Evolutionary conservation across 106 monocot genomes (phyloP), one percentile per base, ranked within the genome.

Genomic region (Chionographis japonica): DNA sequence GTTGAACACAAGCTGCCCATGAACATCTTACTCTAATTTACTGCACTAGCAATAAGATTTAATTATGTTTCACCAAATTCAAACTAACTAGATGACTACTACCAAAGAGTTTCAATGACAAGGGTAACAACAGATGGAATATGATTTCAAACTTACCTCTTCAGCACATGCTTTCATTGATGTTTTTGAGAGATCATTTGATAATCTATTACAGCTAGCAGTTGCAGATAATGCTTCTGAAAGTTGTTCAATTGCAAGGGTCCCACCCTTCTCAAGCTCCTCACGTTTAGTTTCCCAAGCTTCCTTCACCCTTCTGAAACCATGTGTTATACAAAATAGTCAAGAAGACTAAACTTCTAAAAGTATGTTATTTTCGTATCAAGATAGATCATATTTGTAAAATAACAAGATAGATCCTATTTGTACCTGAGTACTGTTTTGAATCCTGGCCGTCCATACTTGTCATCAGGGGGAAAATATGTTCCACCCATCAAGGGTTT

Each of bases 401-500:
- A 27, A 37, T n/a, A 65, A 14, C 6, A 65, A 62, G 38, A 65
- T 18, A 54, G 2, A 74, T 41, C 46, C 41, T 65, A 10, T 37
- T 74, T 52, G 39, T 40, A 86, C 91, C 95, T 91, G 43, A 95
- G 80, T 12, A 92, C 68, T 63, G 91, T 92, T 75, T 86, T 95
- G 67, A 95, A 92, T 56, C 95, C 95, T 63, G 88, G 82, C 27
- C 84, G 75, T n/a, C 91, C 91, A 86, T 85, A 89, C 12, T 84
- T 92, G 63, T 95, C 95, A 75, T 95, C 91, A 66, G 95, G 95
- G 2, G 95, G 91, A 40, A 95, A 95, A 70, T 95, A 95, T 66
- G 95, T 95, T 65, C 95, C 95, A 53, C 95, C 95, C 95, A 95
- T 84, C 49, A 95, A 75, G 52, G 95, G 95, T 74, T 95, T 95